Evolutionary conservation across 495 filamentous ascomycete genomes (phyloP).

Genomic region (Polyplosphaeria fusca): DNA sequence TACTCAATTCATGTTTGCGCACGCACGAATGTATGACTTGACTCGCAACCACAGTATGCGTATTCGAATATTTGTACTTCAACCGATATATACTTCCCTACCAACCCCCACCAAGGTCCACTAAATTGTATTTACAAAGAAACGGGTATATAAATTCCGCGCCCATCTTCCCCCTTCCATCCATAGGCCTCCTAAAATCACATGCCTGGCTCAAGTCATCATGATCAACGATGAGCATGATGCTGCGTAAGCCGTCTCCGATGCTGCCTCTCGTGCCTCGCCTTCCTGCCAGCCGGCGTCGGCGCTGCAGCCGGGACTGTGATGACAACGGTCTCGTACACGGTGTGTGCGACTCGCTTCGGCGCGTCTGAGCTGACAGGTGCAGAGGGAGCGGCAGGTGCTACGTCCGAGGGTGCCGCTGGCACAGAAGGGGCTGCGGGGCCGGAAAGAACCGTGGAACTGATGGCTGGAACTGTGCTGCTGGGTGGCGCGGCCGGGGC

Average conservation of each 20-base stretch:
- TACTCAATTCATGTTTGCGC: too few species aligned
- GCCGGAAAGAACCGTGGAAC: neutral
- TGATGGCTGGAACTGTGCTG: neutral
- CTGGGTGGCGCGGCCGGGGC: neutral
- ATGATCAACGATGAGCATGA: neutral
- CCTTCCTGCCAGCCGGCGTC: neutral
- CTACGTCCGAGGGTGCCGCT: neutral
- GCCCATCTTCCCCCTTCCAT: neutral
- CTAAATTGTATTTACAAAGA: neutral
- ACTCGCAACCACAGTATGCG: too few species aligned
- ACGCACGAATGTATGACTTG: too few species aligned
- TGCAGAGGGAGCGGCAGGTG: neutral
- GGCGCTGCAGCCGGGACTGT: conserved; percentile 7
- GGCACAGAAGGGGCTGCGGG: neutral
- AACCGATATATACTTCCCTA: too few species aligned
- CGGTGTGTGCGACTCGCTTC: neutral
- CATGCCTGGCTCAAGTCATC: neutral
- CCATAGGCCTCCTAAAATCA: neutral
- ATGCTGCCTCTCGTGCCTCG: conserved; percentile 2
- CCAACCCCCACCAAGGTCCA: too few species aligned
- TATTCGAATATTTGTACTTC: too few species aligned
- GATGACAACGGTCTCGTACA: conserved; percentile 8
- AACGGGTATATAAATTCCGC: neutral
- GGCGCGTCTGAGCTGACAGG: too few species aligned
- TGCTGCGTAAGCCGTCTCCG: neutral